Conservation (phyloP, 495 filamentous ascomycete species). For the Lepidopterella palustris region DNA sequence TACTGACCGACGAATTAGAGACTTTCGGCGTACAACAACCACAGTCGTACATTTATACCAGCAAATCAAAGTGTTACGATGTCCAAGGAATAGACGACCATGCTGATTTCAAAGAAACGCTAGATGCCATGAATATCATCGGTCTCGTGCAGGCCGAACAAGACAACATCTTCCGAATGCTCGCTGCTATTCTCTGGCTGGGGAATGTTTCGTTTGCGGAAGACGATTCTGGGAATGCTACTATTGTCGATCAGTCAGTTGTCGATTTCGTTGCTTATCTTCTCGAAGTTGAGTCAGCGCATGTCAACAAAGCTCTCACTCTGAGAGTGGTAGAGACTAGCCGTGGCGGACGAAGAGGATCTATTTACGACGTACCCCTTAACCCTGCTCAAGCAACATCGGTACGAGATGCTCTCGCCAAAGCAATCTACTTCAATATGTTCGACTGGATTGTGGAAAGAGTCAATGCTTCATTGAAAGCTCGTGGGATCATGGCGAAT, state of each 20-base stretch:
- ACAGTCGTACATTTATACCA: constrained; percentile 92
- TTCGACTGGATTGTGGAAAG: constrained; percentile 98
- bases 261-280: constrained; percentile 93
- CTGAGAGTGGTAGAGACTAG: constrained; percentile 84
- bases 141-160: constrained; percentile 84
- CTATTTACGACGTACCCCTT: constrained; percentile 84
- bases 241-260: constrained; percentile 77
- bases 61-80: constrained; percentile 85
- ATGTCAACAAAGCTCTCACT: constrained; percentile 83
- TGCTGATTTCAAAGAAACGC: constrained; percentile 83
- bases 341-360: constrained; percentile 70
- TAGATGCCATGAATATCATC: constrained; percentile 92
- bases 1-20: constrained; percentile 34
- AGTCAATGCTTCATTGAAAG: constrained; percentile 82
- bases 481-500: constrained; percentile 65
- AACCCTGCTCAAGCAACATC: constrained; percentile 86
- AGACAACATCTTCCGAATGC: constrained; percentile 94
- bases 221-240: constrained; percentile 81
- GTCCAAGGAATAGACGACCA: constrained; percentile 89
- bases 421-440: constrained; percentile 93
- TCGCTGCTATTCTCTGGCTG: constrained; percentile 88
- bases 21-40: constrained; percentile 85
- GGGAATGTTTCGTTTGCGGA: constrained; percentile 88
- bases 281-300: constrained; percentile 73
- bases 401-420: constrained; percentile 88